Evolutionary conservation across 805 yeast species (phyloP), one percentile per base, ranked within the genome.

Genomic region (Metschnikowia sp.): DNA sequence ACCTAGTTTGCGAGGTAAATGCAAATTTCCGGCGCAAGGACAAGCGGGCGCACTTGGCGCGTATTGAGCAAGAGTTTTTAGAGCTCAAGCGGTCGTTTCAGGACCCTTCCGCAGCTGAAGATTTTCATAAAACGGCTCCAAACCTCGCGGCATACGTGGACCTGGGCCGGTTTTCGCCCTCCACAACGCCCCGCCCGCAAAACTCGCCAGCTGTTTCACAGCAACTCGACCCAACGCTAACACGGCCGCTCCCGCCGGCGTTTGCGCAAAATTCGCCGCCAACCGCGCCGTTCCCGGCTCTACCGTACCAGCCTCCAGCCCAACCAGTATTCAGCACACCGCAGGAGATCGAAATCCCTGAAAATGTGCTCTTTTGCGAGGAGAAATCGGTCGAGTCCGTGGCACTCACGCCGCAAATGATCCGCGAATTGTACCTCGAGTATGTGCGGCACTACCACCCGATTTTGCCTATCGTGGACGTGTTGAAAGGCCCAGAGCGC

Each of bases 1-100:
- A 81, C 8, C 70, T 86, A 3, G 72, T 72, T 13, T 92, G 99
- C 63, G 78, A 83, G 26, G 66, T 94, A 40, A 83, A 88, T 57
- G 77, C 86, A 12, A 94, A 84, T 56, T 92, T 87, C 65, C 89
- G 91, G 64, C 75, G 99, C 57, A 90, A 97, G 0, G 87, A 86
- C 54, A 94, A 92, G 61, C 74, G 98, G 39, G 95, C 92, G 12
- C 75, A 88, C 49, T 79, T 86, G 38, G 89, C 86, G n/a, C 86
- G 83, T 73, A 77, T 92, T 45, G 98, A 91, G 61, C 79, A 77
- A 55, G 96, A 91, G 63, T 81, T 86, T 52, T 78, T 79, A 48
- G 90, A 84, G 56, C 67, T 88, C 44, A 78, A 86, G 56, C 76
- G 77, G 59, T 75, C 80, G 31, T 64, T 86, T 45, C 63, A 65